Percentiles rank a stretch among this genome's conserved stretches.
Conservation (phyloP, 2,329 filamentous ascomycete genomes). For the Fulvia fulva region DNA sequence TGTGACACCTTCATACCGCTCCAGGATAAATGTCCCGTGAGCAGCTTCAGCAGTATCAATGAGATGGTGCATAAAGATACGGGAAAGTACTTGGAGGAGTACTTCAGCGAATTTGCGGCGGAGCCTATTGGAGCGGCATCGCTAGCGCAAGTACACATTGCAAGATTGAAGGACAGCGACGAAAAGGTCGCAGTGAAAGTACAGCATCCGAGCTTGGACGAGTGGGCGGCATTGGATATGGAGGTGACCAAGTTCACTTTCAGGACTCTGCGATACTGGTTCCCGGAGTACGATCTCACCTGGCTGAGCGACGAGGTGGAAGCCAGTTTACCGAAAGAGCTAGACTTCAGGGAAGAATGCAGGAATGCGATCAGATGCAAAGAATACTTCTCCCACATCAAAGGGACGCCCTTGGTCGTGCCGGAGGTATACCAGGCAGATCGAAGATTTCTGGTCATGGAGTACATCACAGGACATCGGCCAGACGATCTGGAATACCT, state of each 20-base stretch:
- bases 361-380: slow-evolving; percentile 75
- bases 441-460: slow-evolving; percentile 90
- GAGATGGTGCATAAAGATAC: slow-evolving; percentile 84
- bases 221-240: slow-evolving; percentile 87
- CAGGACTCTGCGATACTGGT: slow-evolving; percentile 82
- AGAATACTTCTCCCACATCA: slow-evolving; percentile 73
- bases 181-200: slow-evolving; percentile 94
- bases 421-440: slow-evolving; percentile 87
- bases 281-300: slow-evolving; percentile 95
- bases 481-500: slow-evolving; percentile 86
- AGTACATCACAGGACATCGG: slow-evolving; percentile 78
- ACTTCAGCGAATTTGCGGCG: slow-evolving; percentile 79
- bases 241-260: slow-evolving; percentile 86
- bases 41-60: slow-evolving; percentile 79
- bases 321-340: slow-evolving; percentile 78
- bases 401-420: slow-evolving; percentile 76
- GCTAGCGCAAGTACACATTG: slow-evolving; percentile 88
- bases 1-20: slow-evolving; percentile 92
- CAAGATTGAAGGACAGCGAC: slow-evolving; percentile 74
- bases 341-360: slow-evolving; percentile 84
- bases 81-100: slow-evolving; percentile 69
- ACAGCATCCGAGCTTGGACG: slow-evolving; percentile 82
- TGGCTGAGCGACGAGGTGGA: slow-evolving; percentile 96
- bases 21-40: slow-evolving; percentile 93
- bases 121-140: slow-evolving; percentile 88